Conservation (phyloP, 306 rosid species). For the Trifolium subterraneum region DNA sequence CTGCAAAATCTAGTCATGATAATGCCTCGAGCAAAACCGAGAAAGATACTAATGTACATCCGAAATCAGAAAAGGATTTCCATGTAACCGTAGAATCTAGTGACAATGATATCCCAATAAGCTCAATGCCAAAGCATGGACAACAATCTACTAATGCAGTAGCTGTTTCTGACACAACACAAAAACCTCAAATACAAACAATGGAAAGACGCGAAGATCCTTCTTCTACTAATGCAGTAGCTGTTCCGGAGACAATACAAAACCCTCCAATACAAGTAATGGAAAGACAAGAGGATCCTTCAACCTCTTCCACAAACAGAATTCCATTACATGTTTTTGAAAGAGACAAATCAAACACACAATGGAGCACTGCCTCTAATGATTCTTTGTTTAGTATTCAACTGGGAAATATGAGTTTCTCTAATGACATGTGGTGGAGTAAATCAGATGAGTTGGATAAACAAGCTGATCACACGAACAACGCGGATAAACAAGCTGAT, state of each 20-base stretch:
- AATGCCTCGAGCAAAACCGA: background rate
- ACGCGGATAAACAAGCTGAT: background rate
- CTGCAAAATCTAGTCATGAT: too few species aligned
- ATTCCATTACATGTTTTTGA: constrained; percentile 69
- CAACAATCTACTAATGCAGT: constrained; percentile 30
- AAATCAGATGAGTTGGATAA: constrained; percentile 43
- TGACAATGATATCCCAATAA: constrained; percentile 47
- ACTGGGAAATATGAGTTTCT: constrained; percentile 79
- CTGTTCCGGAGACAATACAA: constrained; percentile 40
- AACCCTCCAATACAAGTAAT: constrained; percentile 69
- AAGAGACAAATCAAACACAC: constrained; percentile 52
- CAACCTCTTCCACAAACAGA: constrained; percentile 42
- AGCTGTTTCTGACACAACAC: constrained; percentile 34
- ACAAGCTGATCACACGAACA: background rate
- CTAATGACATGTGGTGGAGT: constrained; percentile 49
- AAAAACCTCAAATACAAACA: constrained; percentile 63
- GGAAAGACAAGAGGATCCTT: constrained; percentile 60
- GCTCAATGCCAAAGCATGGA: constrained; percentile 40
- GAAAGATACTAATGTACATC: background rate
- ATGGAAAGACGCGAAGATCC: constrained; percentile 65
- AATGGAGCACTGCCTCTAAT: constrained; percentile 81
- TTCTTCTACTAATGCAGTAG: background rate
- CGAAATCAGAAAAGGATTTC: background rate
- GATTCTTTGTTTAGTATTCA: constrained; percentile 90
- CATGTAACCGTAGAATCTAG: constrained; percentile 1